These are phyloP conservation scores for Lipomyces sp. DNA, from an alignment of 805 yeast genomes.

Conservation along the genomic window DNA sequence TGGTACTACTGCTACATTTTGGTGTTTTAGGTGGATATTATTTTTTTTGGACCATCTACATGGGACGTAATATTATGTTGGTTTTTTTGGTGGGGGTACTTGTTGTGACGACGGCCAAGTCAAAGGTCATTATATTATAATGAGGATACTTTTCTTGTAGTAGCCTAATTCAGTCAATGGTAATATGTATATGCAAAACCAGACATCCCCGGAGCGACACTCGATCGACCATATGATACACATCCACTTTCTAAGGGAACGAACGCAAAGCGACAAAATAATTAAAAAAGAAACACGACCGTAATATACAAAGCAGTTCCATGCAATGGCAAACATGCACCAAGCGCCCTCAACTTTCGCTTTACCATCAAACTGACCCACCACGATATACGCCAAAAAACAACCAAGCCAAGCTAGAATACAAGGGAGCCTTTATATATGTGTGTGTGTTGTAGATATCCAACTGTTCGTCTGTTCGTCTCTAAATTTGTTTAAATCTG, in stretches of 20 bases:
- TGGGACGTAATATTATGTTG: not conserved
- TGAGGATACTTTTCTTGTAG: not conserved
- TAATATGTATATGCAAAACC: slow-evolving; percentile 1
- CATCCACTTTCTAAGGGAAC: not conserved
- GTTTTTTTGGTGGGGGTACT: not conserved
- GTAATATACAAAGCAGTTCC: not conserved
- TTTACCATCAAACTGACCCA: not conserved
- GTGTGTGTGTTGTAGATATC: no score
- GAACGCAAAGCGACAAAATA: not conserved
- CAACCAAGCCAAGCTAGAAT: slow-evolving; percentile 2
- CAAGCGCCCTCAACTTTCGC: not conserved
- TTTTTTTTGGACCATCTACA: no score
- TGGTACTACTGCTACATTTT: no score
- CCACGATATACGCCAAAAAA: slow-evolving; percentile 1
- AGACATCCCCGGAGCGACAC: not conserved
- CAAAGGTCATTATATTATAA: not conserved
- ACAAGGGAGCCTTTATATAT: not conserved
- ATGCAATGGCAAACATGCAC: not conserved
- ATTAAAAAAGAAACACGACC: no score
- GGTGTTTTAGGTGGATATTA: no score
- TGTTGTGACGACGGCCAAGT: not conserved
- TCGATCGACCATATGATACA: not conserved
- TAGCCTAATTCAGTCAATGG: not conserved
- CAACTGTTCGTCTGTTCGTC: not conserved
- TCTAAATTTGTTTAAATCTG: not conserved